These are phyloP conservation scores for Sinapis alba DNA, from an alignment of 441 rosid species.

Conservation along the genomic window DNA sequence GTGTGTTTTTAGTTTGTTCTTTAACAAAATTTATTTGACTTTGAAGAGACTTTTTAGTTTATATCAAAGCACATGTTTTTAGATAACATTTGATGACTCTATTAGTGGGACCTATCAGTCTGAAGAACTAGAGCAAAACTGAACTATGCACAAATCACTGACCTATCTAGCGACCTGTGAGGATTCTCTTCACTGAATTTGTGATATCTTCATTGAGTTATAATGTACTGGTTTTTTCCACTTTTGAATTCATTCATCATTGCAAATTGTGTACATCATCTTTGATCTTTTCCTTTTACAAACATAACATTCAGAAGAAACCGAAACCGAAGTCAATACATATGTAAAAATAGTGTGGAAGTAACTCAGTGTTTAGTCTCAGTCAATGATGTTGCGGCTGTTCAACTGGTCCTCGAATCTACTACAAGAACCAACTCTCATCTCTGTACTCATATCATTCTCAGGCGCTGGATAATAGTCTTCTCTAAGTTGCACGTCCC, in stretches of 20 bases:
- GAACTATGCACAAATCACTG: background rate
- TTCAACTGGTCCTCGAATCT: constrained; percentile 82
- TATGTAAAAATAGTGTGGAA: background rate
- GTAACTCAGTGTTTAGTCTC: constrained; percentile 23
- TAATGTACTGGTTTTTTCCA: background rate
- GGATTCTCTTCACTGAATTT: background rate
- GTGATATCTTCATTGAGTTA: background rate
- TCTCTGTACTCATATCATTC: constrained; percentile 79
- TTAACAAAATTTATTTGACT: background rate
- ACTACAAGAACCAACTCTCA: constrained; percentile 78
- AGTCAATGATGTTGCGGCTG: constrained; percentile 60
- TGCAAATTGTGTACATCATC: constrained; percentile 7
- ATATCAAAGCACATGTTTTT: background rate
- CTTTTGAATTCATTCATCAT: background rate
- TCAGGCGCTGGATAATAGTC: constrained; percentile 94
- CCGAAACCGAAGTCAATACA: constrained; percentile 9
- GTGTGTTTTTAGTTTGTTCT: background rate
- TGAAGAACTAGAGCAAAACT: background rate
- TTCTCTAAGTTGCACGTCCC: constrained; percentile 87
- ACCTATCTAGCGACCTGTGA: background rate
- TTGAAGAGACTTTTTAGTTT: background rate
- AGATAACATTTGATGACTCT: background rate
- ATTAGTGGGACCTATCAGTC: no score
- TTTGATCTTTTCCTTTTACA: constrained; percentile 23
- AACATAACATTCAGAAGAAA: constrained; percentile 23